Percentiles rank a stretch among this genome's conserved stretches.
These are phyloP conservation scores for Leccinum insigne DNA, from an alignment of 1,284 basidiomycete genomes.

Conservation along the genomic window DNA sequence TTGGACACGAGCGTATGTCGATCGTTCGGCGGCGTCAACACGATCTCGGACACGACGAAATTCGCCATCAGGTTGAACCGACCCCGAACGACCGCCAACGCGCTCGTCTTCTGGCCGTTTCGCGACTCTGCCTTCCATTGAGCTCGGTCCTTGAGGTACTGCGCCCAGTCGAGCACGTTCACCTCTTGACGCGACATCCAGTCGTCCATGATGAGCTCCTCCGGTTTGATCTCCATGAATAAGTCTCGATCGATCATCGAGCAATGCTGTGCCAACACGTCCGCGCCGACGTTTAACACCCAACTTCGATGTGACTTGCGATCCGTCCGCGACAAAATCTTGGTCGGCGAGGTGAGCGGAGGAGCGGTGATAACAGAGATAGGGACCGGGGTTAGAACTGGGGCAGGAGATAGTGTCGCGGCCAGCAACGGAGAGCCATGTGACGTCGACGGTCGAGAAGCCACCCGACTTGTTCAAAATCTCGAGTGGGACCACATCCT, in stretches of 20 bases:
- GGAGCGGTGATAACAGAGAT: slow-evolving; percentile 6
- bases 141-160: slow-evolving; percentile 76
- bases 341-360: slow-evolving; percentile 33
- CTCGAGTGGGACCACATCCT: slow-evolving; percentile 65
- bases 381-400: not conserved
- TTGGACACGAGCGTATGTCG: slow-evolving; percentile 71
- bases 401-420: not conserved
- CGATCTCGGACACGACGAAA: slow-evolving; percentile 81
- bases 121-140: slow-evolving; percentile 66
- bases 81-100: slow-evolving; percentile 76
- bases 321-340: slow-evolving; percentile 25
- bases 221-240: slow-evolving; percentile 47
- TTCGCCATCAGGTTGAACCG: slow-evolving; percentile 87
- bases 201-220: slow-evolving; percentile 75
- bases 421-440: slow-evolving; percentile 25
- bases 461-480: slow-evolving; percentile 63
- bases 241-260: slow-evolving; percentile 80
- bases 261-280: slow-evolving; percentile 75
- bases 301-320: slow-evolving; percentile 62
- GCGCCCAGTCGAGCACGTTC: slow-evolving; percentile 81
- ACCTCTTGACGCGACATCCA: slow-evolving; percentile 65
- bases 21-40: slow-evolving; percentile 66
- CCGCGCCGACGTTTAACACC: slow-evolving; percentile 58
- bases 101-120: slow-evolving; percentile 61
- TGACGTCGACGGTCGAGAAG: slow-evolving; percentile 39